phyloP scores from a whole-genome alignment of 805 yeast genomes.

The Nakazawaea ambrosiae region DNA sequence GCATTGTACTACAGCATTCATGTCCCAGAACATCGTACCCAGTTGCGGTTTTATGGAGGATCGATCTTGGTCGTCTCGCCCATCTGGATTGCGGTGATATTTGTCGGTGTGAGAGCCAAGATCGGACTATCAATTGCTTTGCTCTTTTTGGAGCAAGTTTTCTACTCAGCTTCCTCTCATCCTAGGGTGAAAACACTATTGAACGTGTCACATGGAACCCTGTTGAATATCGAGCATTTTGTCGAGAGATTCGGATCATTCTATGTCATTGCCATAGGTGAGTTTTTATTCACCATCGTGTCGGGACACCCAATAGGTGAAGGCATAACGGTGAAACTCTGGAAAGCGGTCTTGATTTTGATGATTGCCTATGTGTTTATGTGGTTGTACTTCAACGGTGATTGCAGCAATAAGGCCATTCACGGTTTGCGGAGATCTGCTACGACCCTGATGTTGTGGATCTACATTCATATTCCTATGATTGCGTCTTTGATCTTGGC shows the following conservation, averaged over 20 bases:
- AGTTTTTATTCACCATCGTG: constrained; percentile 48
- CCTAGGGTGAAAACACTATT: constrained; percentile 39
- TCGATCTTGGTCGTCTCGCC: constrained; percentile 27
- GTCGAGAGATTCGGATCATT: constrained; percentile 55
- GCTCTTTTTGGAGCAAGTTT: constrained; percentile 33
- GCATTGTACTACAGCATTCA: constrained; percentile 34
- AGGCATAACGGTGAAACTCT: constrained; percentile 36
- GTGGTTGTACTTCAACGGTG: constrained; percentile 51
- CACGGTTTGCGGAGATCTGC: constrained; percentile 50
- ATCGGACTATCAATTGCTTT: constrained; percentile 36
- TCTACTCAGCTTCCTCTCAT: constrained; percentile 33
- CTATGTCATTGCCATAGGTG: constrained; percentile 60
- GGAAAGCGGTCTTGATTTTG: constrained; percentile 41
- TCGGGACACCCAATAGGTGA: constrained; percentile 38
- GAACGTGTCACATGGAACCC: constrained; percentile 43
- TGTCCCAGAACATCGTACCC: constrained; percentile 43
- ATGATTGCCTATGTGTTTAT: constrained; percentile 41
- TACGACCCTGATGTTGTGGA: constrained; percentile 36
- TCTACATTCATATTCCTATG: constrained; percentile 42
- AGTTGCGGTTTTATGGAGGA: constrained; percentile 34
- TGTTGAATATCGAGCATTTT: constrained; percentile 60
- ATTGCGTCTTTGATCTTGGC: constrained; percentile 44
- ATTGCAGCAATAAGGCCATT: constrained; percentile 37
- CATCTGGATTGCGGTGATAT: constrained; percentile 47
- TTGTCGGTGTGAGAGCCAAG: constrained; percentile 37